Conservation (phyloP, 2,329 filamentous ascomycete genomes). For the Ciborinia camelliae region DNA sequence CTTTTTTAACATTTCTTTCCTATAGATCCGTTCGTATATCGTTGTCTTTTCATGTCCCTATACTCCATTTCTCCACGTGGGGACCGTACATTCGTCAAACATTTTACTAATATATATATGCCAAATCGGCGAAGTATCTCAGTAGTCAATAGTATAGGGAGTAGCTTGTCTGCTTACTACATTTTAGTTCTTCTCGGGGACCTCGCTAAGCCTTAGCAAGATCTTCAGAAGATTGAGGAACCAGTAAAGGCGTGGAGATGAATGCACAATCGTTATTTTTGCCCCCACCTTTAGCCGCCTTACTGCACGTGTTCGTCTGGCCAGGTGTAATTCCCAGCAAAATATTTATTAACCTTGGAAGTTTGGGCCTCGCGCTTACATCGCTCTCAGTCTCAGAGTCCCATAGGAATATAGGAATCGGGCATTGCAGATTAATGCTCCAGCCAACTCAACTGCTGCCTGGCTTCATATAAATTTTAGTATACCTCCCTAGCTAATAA, state of each 20-base stretch:
- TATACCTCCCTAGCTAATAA: not conserved
- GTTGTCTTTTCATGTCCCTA: not conserved
- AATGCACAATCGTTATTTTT: conserved; percentile 17
- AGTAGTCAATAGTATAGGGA: not conserved
- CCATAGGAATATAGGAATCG: conserved; percentile 3
- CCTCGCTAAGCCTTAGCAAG: conserved; percentile 17
- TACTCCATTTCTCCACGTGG: not conserved
- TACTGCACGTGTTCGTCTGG: too few species aligned
- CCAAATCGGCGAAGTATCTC: conserved; percentile 3
- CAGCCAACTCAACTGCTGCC: not conserved
- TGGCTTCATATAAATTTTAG: not conserved
- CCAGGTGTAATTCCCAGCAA: not conserved
- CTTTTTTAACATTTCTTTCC: not conserved
- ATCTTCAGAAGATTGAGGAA: not conserved
- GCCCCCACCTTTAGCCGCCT: not conserved
- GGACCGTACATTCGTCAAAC: not conserved
- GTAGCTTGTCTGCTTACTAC: conserved; percentile 3
- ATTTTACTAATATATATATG: not conserved
- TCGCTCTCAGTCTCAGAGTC: too few species aligned
- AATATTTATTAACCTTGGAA: not conserved
- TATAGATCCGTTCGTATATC: too few species aligned
- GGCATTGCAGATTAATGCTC: conserved; percentile 7
- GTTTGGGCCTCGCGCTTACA: conserved; percentile 3
- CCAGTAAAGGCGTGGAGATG: conserved; percentile 1
- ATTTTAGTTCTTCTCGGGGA: conserved; percentile 7